Evolutionary conservation across 225 moss, liverwort and hornwort species (phyloP), one percentile per base, ranked within the genome.

Genomic region (Ulota crispa): DNA sequence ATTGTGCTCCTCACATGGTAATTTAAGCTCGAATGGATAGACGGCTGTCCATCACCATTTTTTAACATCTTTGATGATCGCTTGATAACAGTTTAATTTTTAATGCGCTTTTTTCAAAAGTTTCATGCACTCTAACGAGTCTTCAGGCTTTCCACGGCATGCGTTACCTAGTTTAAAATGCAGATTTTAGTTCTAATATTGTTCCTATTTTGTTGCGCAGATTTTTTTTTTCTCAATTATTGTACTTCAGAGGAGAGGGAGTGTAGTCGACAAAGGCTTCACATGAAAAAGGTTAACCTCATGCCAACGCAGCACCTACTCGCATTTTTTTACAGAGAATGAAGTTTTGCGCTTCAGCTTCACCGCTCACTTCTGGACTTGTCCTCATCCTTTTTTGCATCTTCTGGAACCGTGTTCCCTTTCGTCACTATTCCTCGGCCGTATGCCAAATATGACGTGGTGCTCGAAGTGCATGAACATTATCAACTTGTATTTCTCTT

Each of bases 321-420:
- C 79, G 54, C 32, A 80, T 60, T 83, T 83, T 77, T 83, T 68
- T 77, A 72, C 36, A 83, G 80, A 61, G 55, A 83, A 87, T 77
- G 80, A 86, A 79, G 19, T 64, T 64, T 76, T 80, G 68, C 43
- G 31, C 61, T 66, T 72, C 53, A 67, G 19, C 32, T 83, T 47
- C 64, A 43, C 68, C 30, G 70, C 75, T 82, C 82, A 75, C 32
- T 83, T 53, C 60, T 86, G 74, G 74, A 74, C 30, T 36, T 23
- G 36, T 11, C 36, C 45, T 64, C 45, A 23, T 31, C 28, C 68
- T 9, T 68, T 53, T 59, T 62, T 57, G 71, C 64, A 26, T 19
- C 56, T 76, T 65, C 23, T 80, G 31, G 76, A 64, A 70, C 47
- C 57, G 18, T 32, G 4, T 23, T 52, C 68, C 9, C 72, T 79